Conservation (phyloP, 257 asterid species). For the Przewalskia tangutica region DNA sequence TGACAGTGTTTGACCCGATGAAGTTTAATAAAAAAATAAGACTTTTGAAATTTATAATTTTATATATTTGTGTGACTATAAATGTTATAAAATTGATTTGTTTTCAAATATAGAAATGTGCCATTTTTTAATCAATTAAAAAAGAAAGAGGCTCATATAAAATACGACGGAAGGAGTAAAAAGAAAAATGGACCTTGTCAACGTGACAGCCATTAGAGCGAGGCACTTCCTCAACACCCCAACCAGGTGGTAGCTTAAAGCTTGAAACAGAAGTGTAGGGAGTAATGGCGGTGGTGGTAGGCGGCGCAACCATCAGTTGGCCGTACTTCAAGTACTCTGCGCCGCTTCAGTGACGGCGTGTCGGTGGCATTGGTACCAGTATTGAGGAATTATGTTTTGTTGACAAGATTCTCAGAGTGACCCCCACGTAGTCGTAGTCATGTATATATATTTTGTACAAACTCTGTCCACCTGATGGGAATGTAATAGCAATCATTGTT, state of each 20-base stretch:
- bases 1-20: too few relatives aligned
- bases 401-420: neutral
- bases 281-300: neutral
- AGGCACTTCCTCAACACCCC: conserved; percentile 50
- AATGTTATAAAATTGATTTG: too few relatives aligned
- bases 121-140: neutral
- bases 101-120: too few relatives aligned
- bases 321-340: conserved; percentile 11
- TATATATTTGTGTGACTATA: too few relatives aligned
- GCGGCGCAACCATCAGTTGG: conserved; percentile 20
- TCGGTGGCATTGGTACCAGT: conserved; percentile 18
- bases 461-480: neutral
- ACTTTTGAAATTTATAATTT: too few relatives aligned
- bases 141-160: neutral
- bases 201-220: conserved; percentile 37
- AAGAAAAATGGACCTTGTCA: conserved; percentile 33
- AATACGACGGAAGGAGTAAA: neutral
- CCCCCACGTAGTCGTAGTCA: neutral
- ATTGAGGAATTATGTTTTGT: conserved; percentile 3
- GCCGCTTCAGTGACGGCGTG: neutral
- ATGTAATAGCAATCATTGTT: neutral
- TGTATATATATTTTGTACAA: neutral
- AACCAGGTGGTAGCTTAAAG: conserved; percentile 36
- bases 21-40: too few relatives aligned
- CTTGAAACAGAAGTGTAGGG: neutral